phyloP scores from a whole-genome alignment of 768 basidiomycete species.

The Hysterangium stoloniferum region DNA sequence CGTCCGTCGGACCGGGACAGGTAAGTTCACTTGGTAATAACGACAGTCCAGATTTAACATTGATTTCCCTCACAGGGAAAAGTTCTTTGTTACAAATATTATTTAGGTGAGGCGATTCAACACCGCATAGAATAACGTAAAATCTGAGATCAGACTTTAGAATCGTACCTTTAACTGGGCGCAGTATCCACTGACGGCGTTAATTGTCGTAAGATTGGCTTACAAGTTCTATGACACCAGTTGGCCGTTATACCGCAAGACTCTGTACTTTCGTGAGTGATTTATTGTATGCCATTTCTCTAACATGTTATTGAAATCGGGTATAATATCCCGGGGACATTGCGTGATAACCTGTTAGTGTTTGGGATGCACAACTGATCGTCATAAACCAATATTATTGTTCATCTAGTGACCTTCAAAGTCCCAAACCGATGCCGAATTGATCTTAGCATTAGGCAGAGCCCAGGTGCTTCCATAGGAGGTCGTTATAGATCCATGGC shows the following conservation, averaged over 20 bases:
- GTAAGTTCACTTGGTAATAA: slow-evolving; percentile 15
- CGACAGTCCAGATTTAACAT: background rate
- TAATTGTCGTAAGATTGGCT: slow-evolving; percentile 45
- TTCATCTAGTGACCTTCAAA: slow-evolving; percentile 51
- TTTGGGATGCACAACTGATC: slow-evolving; percentile 4
- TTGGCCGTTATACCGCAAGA: slow-evolving; percentile 69
- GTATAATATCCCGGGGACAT: slow-evolving; percentile 27
- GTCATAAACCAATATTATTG: background rate
- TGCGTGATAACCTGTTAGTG: slow-evolving; percentile 38
- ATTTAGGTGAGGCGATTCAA: slow-evolving; percentile 37
- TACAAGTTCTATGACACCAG: slow-evolving; percentile 43
- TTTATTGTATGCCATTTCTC: slow-evolving; percentile 13
- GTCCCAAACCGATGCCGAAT: slow-evolving; percentile 48
- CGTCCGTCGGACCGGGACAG: slow-evolving; percentile 43
- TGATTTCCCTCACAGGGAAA: too few relatives aligned
- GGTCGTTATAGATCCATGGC: slow-evolving; percentile 36
- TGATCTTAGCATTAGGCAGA: slow-evolving; percentile 52
- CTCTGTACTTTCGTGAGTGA: slow-evolving; percentile 38
- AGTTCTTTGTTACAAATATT: slow-evolving; percentile 51
- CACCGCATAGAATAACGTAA: too few relatives aligned
- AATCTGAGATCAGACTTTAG: slow-evolving; percentile 31
- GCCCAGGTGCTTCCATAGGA: slow-evolving; percentile 51
- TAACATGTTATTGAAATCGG: slow-evolving; percentile 12
- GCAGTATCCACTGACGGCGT: slow-evolving; percentile 49
- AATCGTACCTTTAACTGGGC: slow-evolving; percentile 52